phyloP scores from a whole-genome alignment of 2,329 filamentous ascomycete species.

The Bimuria novae-zelandiae region DNA sequence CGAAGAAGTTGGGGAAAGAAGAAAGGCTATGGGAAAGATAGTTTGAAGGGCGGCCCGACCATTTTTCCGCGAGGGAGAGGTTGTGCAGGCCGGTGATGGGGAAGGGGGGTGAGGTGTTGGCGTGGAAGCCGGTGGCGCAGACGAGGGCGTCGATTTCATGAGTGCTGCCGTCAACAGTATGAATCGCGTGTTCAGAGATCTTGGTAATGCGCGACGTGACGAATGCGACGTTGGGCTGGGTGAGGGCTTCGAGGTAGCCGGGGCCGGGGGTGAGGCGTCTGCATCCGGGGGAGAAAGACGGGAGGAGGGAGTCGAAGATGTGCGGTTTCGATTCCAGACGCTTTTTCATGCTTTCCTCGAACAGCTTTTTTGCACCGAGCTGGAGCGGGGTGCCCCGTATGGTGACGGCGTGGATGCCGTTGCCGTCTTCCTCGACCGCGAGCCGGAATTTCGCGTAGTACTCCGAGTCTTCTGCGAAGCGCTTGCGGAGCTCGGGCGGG shows the following conservation, averaged over 20 bases:
- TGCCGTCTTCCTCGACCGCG: constrained; percentile 40
- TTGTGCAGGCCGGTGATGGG: constrained; percentile 38
- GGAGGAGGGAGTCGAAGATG: constrained; percentile 49
- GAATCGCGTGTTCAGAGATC: constrained; percentile 45
- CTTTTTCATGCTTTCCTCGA: constrained; percentile 49
- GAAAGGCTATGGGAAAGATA: constrained; percentile 39
- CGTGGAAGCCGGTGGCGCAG: constrained; percentile 53
- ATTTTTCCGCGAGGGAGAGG: constrained; percentile 37
- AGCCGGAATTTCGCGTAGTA: constrained; percentile 39
- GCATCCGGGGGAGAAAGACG: constrained; percentile 53
- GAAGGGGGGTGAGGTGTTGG: constrained; percentile 47
- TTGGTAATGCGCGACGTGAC: constrained; percentile 42
- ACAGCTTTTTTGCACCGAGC: constrained; percentile 40
- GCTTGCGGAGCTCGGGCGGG: constrained; percentile 28
- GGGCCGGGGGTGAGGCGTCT: constrained; percentile 56
- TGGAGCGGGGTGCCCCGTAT: constrained; percentile 47
- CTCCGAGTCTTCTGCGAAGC: constrained; percentile 34
- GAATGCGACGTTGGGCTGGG: constrained; percentile 46
- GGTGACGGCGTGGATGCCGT: constrained; percentile 35
- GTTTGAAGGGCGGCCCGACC: constrained; percentile 38
- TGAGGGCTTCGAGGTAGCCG: constrained; percentile 57
- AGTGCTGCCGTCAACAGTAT: constrained; percentile 46
- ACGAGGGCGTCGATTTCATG: constrained; percentile 51
- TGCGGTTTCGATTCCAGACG: constrained; percentile 45
- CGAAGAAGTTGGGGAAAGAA: constrained; percentile 48